These are phyloP conservation scores for Hypocreales sp. DNA, from an alignment of 2,329 filamentous ascomycete genomes.

Conservation along the genomic window DNA sequence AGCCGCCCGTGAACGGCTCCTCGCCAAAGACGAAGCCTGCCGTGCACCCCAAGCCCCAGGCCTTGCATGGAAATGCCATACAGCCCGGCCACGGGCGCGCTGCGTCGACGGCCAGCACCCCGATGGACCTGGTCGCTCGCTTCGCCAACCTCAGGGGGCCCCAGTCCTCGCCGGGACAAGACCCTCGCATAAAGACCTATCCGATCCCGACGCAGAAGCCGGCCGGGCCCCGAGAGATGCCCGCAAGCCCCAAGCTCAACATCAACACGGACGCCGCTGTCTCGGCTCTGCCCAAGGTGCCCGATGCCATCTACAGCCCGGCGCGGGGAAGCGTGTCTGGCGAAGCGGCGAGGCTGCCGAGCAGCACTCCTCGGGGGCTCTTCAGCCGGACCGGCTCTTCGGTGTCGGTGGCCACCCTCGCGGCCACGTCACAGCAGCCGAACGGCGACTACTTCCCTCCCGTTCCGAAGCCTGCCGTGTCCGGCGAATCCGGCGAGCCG, in stretches of 20 bases:
- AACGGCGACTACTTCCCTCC: conserved; percentile 15
- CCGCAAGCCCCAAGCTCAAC: conserved; percentile 24
- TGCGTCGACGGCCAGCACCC: conserved; percentile 12
- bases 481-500: conserved; percentile 20
- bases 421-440: conserved; percentile 11
- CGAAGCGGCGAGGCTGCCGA: conserved; percentile 47
- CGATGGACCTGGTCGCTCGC: conserved; percentile 36
- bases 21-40: conserved; percentile 23
- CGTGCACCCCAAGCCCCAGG: conserved; percentile 52
- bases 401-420: conserved; percentile 16
- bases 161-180: conserved; percentile 26
- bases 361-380: conserved; percentile 47
- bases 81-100: conserved; percentile 15
- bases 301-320: conserved; percentile 66
- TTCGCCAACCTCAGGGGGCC: conserved; percentile 40
- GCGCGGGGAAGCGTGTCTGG: conserved; percentile 54
- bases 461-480: conserved; percentile 16
- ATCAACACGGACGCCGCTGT: conserved; percentile 34
- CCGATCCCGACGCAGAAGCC: conserved; percentile 23
- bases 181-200: conserved; percentile 36
- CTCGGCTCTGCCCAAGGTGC: conserved; percentile 49
- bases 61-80: conserved; percentile 44
- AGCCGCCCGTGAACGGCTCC: conserved; percentile 7
- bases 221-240: conserved; percentile 38
- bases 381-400: conserved; percentile 44